These are phyloP conservation scores for Trichodelitschia bisporula DNA, from an alignment of 495 filamentous ascomycete species.

Conservation along the genomic window DNA sequence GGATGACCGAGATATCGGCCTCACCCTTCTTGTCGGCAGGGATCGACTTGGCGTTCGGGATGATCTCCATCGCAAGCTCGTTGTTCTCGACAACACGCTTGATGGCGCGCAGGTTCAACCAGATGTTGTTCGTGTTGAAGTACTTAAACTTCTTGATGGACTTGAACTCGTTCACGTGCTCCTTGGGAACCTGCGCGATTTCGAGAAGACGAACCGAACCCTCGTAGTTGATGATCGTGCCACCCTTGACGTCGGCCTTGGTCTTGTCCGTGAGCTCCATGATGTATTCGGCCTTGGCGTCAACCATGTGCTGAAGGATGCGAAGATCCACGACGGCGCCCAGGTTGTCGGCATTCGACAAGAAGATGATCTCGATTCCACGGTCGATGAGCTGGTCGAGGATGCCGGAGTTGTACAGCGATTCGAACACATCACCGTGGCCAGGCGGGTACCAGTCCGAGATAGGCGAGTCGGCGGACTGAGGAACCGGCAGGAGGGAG, in stretches of 20 bases:
- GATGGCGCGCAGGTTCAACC: conserved; percentile 92
- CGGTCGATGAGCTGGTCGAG: conserved; percentile 86
- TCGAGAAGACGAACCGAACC: conserved; percentile 87
- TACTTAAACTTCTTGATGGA: conserved; percentile 99
- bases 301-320: conserved; percentile 97
- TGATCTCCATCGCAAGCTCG: conserved; percentile 98
- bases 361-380: conserved; percentile 93
- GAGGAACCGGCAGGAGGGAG: conserved; percentile 87
- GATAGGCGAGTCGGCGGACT: conserved; percentile 65
- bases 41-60: conserved; percentile 96
- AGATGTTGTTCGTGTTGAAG: conserved; percentile 99
- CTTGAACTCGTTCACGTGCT: conserved; percentile 99
- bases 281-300: conserved; percentile 88
- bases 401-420: conserved; percentile 96
- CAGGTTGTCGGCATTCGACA: conserved; percentile 97
- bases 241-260: conserved; percentile 99
- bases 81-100: conserved; percentile 98
- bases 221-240: conserved; percentile 99
- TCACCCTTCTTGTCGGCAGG: conserved; percentile 98
- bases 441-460: conserved; percentile 98
- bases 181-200: conserved; percentile 99
- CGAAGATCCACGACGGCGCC: conserved; percentile 92
- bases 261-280: conserved; percentile 99
- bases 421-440: conserved; percentile 99
- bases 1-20: conserved; percentile 87